These are phyloP conservation scores for Bathelium albidoporum DNA, from an alignment of 495 filamentous ascomycete genomes.

Conservation along the genomic window DNA sequence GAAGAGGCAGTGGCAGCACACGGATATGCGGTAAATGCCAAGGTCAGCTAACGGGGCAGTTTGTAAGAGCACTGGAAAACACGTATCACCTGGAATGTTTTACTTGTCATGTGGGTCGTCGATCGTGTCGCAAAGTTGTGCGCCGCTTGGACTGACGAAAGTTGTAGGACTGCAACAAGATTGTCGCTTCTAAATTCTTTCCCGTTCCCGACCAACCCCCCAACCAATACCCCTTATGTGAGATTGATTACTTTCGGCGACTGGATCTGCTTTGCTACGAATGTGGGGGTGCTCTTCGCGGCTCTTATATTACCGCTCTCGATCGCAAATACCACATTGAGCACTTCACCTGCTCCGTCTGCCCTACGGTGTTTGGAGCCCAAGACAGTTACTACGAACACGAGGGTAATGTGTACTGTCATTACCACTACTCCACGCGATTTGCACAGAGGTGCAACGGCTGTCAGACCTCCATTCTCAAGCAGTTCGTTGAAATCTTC, in stretches of 20 bases:
- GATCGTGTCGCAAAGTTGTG: slow-evolving; percentile 5
- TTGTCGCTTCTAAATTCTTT: slow-evolving; percentile 98
- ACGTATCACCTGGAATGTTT: slow-evolving; percentile 98
- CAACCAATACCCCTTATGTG: slow-evolving; percentile 89
- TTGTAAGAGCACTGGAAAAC: slow-evolving; percentile 81
- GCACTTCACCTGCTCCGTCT: slow-evolving; percentile 97
- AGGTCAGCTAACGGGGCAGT: slow-evolving; percentile 80
- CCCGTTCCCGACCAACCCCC: slow-evolving; percentile 84
- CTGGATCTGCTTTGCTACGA: slow-evolving; percentile 83
- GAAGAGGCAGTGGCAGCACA: slow-evolving; percentile 24
- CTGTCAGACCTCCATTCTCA: slow-evolving; percentile 94
- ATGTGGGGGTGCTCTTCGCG: slow-evolving; percentile 86
- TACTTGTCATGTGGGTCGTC: slow-evolving; percentile 72
- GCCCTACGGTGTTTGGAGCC: slow-evolving; percentile 93
- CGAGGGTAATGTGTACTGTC: slow-evolving; percentile 91
- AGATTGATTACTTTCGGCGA: slow-evolving; percentile 93
- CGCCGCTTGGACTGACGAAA: slow-evolving; percentile 9
- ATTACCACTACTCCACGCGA: slow-evolving; percentile 97
- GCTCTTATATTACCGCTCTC: slow-evolving; percentile 95
- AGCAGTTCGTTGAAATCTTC: slow-evolving; percentile 99
- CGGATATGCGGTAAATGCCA: slow-evolving; percentile 81
- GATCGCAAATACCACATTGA: slow-evolving; percentile 99
- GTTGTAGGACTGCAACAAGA: slow-evolving; percentile 80
- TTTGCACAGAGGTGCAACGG: slow-evolving; percentile 95
- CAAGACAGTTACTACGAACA: slow-evolving; percentile 99